These are phyloP conservation scores for Talaromyces marneffei DNA, from an alignment of 2,329 filamentous ascomycete species.

Conservation along the genomic window DNA sequence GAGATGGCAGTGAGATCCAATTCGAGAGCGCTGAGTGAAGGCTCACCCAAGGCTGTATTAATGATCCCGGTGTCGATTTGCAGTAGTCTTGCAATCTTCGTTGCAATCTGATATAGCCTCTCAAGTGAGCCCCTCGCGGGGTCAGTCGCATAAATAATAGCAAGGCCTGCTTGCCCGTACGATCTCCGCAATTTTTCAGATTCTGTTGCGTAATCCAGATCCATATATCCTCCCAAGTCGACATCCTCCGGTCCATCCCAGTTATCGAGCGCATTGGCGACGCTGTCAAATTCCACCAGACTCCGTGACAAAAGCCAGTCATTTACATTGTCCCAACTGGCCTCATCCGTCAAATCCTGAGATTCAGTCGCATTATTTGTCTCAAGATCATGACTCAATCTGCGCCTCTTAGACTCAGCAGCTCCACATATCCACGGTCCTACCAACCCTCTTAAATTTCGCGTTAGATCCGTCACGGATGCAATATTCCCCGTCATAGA, in stretches of 20 bases:
- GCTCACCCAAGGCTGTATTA: conserved; percentile 20
- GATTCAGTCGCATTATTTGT: conserved; percentile 22
- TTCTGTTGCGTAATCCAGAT: conserved; percentile 19
- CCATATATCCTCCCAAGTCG: conserved; percentile 51
- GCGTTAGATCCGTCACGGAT: conserved; percentile 38
- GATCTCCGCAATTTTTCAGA: neutral
- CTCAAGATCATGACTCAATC: conserved; percentile 32
- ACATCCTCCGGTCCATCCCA: conserved; percentile 58
- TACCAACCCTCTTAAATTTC: conserved; percentile 54
- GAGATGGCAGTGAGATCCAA: conserved; percentile 29
- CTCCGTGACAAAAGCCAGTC: conserved; percentile 54
- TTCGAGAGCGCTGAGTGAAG: conserved; percentile 25
- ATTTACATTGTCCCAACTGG: conserved; percentile 55
- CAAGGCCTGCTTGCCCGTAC: conserved; percentile 56
- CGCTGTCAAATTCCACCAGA: conserved; percentile 44
- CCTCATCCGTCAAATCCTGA: conserved; percentile 22
- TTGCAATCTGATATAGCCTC: conserved; percentile 45
- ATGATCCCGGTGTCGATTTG: conserved; percentile 43
- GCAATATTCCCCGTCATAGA: conserved; percentile 35
- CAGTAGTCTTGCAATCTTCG: conserved; percentile 47
- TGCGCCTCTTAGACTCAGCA: conserved; percentile 50
- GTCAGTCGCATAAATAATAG: conserved; percentile 52
- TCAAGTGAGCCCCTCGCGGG: conserved; percentile 42
- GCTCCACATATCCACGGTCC: conserved; percentile 60
- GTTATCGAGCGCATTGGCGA: conserved; percentile 47